Percentiles rank a stretch among this genome's conserved stretches.
phyloP scores from a whole-genome alignment of 805 yeast species.

The Yarrowia sp. region DNA sequence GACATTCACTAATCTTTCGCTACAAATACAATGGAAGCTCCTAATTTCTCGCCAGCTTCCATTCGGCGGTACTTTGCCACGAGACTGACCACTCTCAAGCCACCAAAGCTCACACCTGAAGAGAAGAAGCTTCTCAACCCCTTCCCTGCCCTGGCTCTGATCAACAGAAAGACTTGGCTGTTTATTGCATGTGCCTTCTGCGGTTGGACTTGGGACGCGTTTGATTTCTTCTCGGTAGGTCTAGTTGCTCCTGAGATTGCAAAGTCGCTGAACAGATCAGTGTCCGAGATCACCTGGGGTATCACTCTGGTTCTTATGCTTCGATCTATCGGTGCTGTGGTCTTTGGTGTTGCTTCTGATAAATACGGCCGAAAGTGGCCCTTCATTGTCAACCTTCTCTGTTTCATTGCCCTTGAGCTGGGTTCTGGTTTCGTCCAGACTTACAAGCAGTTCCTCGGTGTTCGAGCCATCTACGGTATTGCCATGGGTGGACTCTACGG shows the following conservation, averaged over 20 bases:
- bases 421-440: constrained; percentile 72
- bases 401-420: constrained; percentile 64
- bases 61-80: constrained; percentile 48
- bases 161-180: constrained; percentile 65
- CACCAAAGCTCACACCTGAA: constrained; percentile 44
- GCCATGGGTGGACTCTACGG: constrained; percentile 79
- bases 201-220: constrained; percentile 77
- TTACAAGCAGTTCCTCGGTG: constrained; percentile 63
- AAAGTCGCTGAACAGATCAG: constrained; percentile 53
- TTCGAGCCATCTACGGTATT: constrained; percentile 70
- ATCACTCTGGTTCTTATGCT: constrained; percentile 74
- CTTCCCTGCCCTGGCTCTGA: constrained; percentile 58
- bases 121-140: constrained; percentile 59
- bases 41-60: constrained; percentile 43
- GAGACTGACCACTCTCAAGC: constrained; percentile 48
- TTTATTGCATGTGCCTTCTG: constrained; percentile 64
- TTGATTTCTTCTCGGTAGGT: constrained; percentile 71
- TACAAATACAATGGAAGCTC: constrained; percentile 37
- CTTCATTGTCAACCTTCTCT: constrained; percentile 58
- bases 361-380: constrained; percentile 72
- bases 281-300: constrained; percentile 71
- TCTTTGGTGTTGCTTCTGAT: constrained; percentile 69
- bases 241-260: constrained; percentile 63
- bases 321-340: constrained; percentile 72
- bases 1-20: background rate